phyloP scores from a whole-genome alignment of 2,329 filamentous ascomycete species.

The Alternaria consortialis region DNA sequence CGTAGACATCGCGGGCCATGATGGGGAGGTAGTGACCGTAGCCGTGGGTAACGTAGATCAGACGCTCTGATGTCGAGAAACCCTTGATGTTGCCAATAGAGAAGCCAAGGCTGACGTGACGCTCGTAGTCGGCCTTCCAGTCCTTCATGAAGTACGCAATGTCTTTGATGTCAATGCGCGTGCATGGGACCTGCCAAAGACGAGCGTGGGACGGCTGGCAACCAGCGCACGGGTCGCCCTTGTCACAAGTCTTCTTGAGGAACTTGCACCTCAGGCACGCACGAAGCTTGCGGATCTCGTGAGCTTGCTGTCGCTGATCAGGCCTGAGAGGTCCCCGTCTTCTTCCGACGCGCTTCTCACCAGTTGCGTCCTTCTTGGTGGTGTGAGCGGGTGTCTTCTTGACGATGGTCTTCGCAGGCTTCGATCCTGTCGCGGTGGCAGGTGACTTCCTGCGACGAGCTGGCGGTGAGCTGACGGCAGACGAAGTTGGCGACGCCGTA shows the following conservation, averaged over 20 bases:
- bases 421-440: conserved; percentile 72
- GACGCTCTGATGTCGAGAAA: conserved; percentile 68
- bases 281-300: conserved; percentile 93
- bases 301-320: conserved; percentile 94
- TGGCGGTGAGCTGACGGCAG: conserved; percentile 63
- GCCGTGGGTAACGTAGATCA: conserved; percentile 94
- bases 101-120: conserved; percentile 85
- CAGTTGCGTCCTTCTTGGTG: conserved; percentile 77
- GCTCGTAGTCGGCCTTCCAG: conserved; percentile 96
- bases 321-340: conserved; percentile 88
- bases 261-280: conserved; percentile 97
- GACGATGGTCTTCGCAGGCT: conserved; percentile 84
- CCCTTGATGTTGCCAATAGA: conserved; percentile 96
- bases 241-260: conserved; percentile 98
- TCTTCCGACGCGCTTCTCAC: conserved; percentile 92
- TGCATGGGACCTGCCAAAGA: conserved; percentile 97
- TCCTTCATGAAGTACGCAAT: conserved; percentile 99
- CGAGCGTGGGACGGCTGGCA: conserved; percentile 96
- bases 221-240: conserved; percentile 93
- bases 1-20: conserved; percentile 91
- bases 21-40: conserved; percentile 94
- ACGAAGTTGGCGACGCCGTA: conserved; percentile 67
- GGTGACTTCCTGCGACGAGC: conserved; percentile 77
- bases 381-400: conserved; percentile 73
- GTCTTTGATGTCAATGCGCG: conserved; percentile 97